Evolutionary conservation across 345 rosid genomes (phyloP), one percentile per base, ranked within the genome.

Genomic region (Cardamine resedifolia): DNA sequence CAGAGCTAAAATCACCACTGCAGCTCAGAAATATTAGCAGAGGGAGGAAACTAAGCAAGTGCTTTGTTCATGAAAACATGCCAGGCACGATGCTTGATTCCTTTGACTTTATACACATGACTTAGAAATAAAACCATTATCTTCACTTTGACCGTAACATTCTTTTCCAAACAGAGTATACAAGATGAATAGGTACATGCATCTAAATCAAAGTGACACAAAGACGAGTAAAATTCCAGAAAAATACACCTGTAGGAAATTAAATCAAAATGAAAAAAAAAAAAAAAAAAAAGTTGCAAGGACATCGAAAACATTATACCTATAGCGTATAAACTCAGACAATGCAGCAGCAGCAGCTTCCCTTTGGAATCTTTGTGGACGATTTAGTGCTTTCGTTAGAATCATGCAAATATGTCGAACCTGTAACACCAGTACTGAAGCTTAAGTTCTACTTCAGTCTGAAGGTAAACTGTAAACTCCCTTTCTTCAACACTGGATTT

Each of bases 301-400:
- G 62, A 52, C 34, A 52, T 12, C 49, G 5, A 49, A 39, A 27
- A 36, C 19, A 44, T 20, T 70, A 56, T 86, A 93, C 98, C 98
- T 89, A 77, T 89, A 85, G 67, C 85, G 85, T 52, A 91, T 85
- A 79, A 94, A 91, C 85, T 91, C 98, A 44, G 98, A 94, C 64
- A 94, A 74, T 61, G 98, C 97, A 19, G 95, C 98, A 18, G 97
- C 97, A 50, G 98, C 96, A 78, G 97, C 97, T 85, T 94, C 97
- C 82, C 96, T 84, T 76, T 86, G 97, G 79, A 83, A 85, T 53
- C 81, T 85, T 78, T 88, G 88, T 55, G 81, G 79, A 26, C 87
- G 88, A 75, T 81, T 86, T 48, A 94, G 80, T 66, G 95, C 83
- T 75, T 85, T 86, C 9, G 95, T 91, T 68, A 94, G 81, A 79